Percentiles rank a stretch among this genome's conserved stretches.
Conservation (phyloP, 129 eudicot species). For the Heracleum sosnowskyi region DNA sequence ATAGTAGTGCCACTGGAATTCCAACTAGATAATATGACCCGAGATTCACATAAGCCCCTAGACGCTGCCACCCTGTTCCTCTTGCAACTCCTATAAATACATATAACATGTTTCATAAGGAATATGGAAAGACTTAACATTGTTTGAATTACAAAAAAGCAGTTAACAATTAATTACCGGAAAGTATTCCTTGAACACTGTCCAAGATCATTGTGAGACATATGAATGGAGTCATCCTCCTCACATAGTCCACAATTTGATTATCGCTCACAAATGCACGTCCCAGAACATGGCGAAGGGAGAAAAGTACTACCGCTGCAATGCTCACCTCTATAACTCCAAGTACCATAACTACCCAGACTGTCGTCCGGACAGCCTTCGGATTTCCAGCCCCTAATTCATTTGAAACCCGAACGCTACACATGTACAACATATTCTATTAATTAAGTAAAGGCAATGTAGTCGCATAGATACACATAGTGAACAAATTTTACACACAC, state of each 20-base stretch:
- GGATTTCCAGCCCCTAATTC: slow-evolving; percentile 29
- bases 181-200: slow-evolving; percentile 22
- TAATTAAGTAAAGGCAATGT: background rate
- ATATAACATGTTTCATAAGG: background rate
- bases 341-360: slow-evolving; percentile 22
- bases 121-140: background rate
- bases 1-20: slow-evolving; percentile 24
- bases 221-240: slow-evolving; percentile 11
- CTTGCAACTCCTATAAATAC: slow-evolving; percentile 31
- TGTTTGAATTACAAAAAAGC: background rate
- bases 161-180: slow-evolving; percentile 9
- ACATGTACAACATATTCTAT: background rate
- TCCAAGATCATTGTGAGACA: slow-evolving; percentile 29
- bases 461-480: background rate
- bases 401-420: slow-evolving; percentile 8
- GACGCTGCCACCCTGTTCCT: slow-evolving; percentile 34
- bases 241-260: slow-evolving; percentile 22
- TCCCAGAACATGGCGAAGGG: slow-evolving; percentile 10
- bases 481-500: background rate
- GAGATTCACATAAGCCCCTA: slow-evolving; percentile 38
- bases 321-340: slow-evolving; percentile 21
- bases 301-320: slow-evolving; percentile 6
- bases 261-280: slow-evolving; percentile 22
- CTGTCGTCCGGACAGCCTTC: slow-evolving; percentile 16
- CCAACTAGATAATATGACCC: slow-evolving; percentile 37